Evolutionary conservation across 495 filamentous ascomycete species (phyloP).

Genomic region (Saxispiralis lemnorum): DNA sequence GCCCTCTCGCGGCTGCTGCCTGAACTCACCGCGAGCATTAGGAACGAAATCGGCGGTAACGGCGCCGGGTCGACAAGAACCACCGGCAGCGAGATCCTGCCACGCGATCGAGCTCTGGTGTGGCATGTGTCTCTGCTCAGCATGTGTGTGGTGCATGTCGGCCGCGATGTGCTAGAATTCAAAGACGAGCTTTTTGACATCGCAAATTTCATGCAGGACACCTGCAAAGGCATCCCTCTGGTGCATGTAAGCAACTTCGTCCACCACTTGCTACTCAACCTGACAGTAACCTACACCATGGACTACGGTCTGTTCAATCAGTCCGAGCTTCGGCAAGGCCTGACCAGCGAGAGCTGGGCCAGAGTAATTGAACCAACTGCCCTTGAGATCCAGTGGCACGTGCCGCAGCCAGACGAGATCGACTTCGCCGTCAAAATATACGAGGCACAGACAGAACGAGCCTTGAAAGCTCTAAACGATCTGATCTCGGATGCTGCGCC

Average conservation of each 20-base stretch:
- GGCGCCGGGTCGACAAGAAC: constrained; percentile 89
- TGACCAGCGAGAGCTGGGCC: constrained; percentile 63
- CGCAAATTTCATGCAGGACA: constrained; percentile 86
- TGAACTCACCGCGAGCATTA: constrained; percentile 74
- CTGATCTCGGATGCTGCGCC: constrained; percentile 64
- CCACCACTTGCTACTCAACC: constrained; percentile 93
- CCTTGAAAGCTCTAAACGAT: constrained; percentile 49
- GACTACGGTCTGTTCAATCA: constrained; percentile 77
- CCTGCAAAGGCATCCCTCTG: constrained; percentile 79
- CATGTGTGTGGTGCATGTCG: constrained; percentile 96
- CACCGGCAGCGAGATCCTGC: constrained; percentile 81
- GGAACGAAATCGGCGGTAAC: constrained; percentile 92
- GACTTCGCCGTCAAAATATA: constrained; percentile 80
- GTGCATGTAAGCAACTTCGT: constrained; percentile 95
- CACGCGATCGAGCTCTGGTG: constrained; percentile 77
- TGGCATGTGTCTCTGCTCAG: constrained; percentile 96
- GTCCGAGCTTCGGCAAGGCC: constrained; percentile 34
- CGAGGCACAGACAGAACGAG: constrained; percentile 51
- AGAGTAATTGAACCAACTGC: constrained; percentile 48
- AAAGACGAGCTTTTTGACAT: constrained; percentile 79
- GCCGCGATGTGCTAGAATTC: constrained; percentile 70
- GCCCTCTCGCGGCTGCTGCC: constrained; percentile 78
- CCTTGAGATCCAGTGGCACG: constrained; percentile 79
- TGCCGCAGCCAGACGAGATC: constrained; percentile 59
- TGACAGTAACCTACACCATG: constrained; percentile 80